Evolutionary conservation across 768 basidiomycete species (phyloP).

Genomic region (Nidularia pulvinata): DNA sequence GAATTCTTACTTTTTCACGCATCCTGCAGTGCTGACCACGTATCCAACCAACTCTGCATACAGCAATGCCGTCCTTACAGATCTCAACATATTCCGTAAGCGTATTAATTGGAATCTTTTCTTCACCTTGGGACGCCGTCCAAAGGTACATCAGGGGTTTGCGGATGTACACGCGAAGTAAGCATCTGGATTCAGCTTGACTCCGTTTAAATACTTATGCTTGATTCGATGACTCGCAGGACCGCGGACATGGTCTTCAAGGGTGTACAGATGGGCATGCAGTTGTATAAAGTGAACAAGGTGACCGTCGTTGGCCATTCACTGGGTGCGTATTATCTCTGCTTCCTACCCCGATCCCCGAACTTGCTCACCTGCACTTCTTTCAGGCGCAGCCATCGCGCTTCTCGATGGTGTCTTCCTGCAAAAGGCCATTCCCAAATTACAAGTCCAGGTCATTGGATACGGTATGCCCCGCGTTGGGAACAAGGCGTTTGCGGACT

Average conservation of each 20-base stretch:
- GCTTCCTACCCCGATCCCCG: neutral
- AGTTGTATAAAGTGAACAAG: neutral
- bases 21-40: neutral
- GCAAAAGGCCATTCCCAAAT: neutral
- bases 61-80: neutral
- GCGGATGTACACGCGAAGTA: neutral
- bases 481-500: neutral
- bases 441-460: neutral
- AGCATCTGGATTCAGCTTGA: neutral
- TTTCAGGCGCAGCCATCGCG: neutral
- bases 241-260: neutral
- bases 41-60: neutral
- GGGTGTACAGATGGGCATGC: neutral
- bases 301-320: slow-evolving; percentile 1
- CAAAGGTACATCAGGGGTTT: neutral
- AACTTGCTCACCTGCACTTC: neutral
- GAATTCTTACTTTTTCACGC: neutral
- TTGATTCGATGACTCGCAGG: neutral
- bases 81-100: neutral
- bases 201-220: neutral
- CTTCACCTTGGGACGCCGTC: neutral
- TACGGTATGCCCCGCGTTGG: neutral
- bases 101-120: neutral
- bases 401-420: neutral
- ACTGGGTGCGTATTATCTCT: neutral